phyloP scores from a whole-genome alignment of 805 yeast genomes.

The Lachancea lanzarotensis region DNA sequence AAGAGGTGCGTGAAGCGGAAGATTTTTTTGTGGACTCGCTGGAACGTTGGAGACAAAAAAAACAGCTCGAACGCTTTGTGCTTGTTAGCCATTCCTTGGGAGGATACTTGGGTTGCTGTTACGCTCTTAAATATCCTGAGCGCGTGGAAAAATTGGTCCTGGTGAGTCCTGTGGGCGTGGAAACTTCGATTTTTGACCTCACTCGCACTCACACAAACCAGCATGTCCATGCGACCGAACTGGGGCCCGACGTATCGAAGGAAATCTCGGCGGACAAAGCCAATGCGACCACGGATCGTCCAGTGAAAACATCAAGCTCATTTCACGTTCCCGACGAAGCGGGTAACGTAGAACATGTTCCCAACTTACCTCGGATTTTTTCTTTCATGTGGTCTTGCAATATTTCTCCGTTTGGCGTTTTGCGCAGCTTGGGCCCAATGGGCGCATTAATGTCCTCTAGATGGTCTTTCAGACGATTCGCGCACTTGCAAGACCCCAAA shows the following conservation, averaged over 20 bases:
- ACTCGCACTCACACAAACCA: constrained; percentile 4
- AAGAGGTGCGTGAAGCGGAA: constrained; percentile 31
- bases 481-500: constrained; percentile 30
- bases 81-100: constrained; percentile 68
- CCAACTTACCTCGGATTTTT: constrained; percentile 33
- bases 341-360: constrained; percentile 33
- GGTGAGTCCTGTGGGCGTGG: constrained; percentile 70
- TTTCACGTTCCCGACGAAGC: constrained; percentile 24
- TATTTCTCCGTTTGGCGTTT: constrained; percentile 77
- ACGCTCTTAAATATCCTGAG: constrained; percentile 49
- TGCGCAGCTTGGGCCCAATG: constrained; percentile 68
- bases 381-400: constrained; percentile 72
- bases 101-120: constrained; percentile 58
- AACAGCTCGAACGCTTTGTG: constrained; percentile 45
- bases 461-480: constrained; percentile 82
- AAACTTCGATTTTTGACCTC: constrained; percentile 40
- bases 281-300: constrained; percentile 12
- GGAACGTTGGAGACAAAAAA: constrained; percentile 50
- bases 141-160: constrained; percentile 46
- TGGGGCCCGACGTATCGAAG: constrained; percentile 30
- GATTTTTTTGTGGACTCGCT: constrained; percentile 40
- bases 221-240: constrained; percentile 9
- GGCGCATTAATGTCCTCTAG: constrained; percentile 85
- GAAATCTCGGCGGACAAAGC: constrained; percentile 27
- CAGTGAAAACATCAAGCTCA: constrained; percentile 12